Evolutionary conservation across 2,329 filamentous ascomycete species (phyloP).

Genomic region (Aspergillus persii): DNA sequence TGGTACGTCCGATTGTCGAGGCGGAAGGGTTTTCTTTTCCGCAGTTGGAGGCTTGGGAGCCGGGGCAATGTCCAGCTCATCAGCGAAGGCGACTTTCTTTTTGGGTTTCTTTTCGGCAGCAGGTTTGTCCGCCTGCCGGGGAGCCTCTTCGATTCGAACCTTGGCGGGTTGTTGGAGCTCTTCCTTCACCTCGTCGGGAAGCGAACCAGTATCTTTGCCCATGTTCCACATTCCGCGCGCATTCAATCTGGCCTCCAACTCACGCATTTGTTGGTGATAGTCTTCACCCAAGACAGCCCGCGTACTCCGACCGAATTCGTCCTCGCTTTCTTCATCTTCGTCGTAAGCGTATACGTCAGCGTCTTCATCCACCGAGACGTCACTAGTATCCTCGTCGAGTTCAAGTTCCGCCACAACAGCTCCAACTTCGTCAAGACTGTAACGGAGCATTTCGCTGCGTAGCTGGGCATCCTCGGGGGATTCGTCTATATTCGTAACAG

Average conservation of each 20-base stretch:
- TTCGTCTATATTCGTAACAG: slow-evolving; percentile 71
- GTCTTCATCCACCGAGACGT: slow-evolving; percentile 53
- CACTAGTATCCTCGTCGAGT: slow-evolving; percentile 64
- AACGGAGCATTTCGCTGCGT: slow-evolving; percentile 85
- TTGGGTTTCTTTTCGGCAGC: slow-evolving; percentile 29
- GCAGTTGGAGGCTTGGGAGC: slow-evolving; percentile 31
- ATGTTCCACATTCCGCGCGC: slow-evolving; percentile 57
- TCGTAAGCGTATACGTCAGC: slow-evolving; percentile 55
- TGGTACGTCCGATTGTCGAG: slow-evolving; percentile 26
- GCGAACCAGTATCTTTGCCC: slow-evolving; percentile 46
- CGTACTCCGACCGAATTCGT: slow-evolving; percentile 72
- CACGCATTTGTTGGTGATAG: slow-evolving; percentile 79
- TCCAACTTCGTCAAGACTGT: slow-evolving; percentile 83
- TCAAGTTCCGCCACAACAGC: slow-evolving; percentile 90
- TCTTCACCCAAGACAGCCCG: slow-evolving; percentile 66
- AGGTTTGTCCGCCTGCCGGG: slow-evolving; percentile 9
- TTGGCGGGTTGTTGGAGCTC: slow-evolving; percentile 28
- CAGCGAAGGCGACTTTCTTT: slow-evolving; percentile 81
- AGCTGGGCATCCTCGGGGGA: slow-evolving; percentile 75
- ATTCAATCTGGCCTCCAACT: slow-evolving; percentile 73
- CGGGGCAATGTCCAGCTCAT: slow-evolving; percentile 68
- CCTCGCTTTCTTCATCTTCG: slow-evolving; percentile 57
- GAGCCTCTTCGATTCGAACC: slow-evolving; percentile 24
- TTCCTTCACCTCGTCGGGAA: slow-evolving; percentile 33
- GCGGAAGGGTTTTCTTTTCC: slow-evolving; percentile 29